phyloP scores from a whole-genome alignment of 2,329 filamentous ascomycete species.

The Karstenula rhodostoma region DNA sequence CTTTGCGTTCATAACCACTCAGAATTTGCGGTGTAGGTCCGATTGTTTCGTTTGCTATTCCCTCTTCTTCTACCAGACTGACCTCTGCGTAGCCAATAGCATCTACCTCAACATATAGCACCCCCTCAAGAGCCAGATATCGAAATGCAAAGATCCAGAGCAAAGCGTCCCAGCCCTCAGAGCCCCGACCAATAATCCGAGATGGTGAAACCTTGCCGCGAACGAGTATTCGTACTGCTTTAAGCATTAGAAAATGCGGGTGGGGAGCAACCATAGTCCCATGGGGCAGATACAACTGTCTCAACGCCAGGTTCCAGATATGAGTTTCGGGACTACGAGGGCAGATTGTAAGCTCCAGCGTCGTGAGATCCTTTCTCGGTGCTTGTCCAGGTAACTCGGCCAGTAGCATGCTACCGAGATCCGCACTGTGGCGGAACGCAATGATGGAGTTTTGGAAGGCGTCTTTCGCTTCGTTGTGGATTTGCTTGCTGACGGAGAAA shows the following conservation, averaged over 20 bases:
- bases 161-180: neutral
- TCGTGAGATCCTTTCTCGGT: neutral
- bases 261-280: neutral
- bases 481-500: neutral
- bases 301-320: neutral
- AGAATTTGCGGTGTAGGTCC: neutral
- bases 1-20: neutral
- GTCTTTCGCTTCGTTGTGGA: neutral
- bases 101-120: neutral
- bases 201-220: neutral
- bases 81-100: neutral
- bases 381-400: neutral
- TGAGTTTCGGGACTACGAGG: neutral
- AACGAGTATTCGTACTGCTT: neutral
- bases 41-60: too few species aligned
- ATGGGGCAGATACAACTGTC: constrained; percentile 1
- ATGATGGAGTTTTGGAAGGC: neutral
- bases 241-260: constrained; percentile 1
- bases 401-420: neutral
- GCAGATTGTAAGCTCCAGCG: neutral
- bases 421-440: neutral
- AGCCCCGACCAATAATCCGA: too few species aligned
- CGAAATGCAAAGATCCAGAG: constrained; percentile 3
- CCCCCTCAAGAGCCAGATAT: neutral
- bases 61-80: neutral